Evolutionary conservation across 495 filamentous ascomycete species (phyloP).

Genomic region (Schizothecium vesticola): DNA sequence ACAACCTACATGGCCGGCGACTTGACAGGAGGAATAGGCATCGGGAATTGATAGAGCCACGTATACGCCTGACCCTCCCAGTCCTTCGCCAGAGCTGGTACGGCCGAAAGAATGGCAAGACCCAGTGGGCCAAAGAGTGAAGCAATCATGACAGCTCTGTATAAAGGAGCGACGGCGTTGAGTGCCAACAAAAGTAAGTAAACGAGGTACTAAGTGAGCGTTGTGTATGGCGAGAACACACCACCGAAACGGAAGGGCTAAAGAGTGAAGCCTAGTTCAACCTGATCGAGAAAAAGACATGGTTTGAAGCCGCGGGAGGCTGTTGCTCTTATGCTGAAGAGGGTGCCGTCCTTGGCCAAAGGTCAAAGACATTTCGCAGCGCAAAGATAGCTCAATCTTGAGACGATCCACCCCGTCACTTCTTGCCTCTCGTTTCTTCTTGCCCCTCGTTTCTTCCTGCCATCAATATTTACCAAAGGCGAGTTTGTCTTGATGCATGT

Average conservation of each 20-base stretch:
- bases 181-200: not conserved
- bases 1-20: constrained; percentile 31
- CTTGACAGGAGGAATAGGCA: constrained; percentile 48
- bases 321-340: not conserved
- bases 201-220: too few relatives aligned
- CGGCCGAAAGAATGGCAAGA: constrained; percentile 4
- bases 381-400: not conserved
- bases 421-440: not conserved
- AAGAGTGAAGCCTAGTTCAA: not conserved
- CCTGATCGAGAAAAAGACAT: not conserved
- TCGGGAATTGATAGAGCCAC: constrained; percentile 40
- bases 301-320: not conserved
- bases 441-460: not conserved
- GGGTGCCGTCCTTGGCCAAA: not conserved
- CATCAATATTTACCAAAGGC: not conserved
- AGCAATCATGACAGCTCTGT: not conserved
- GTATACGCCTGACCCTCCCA: constrained; percentile 32
- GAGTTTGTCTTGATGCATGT: not conserved
- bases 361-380: not conserved
- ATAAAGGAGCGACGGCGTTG: not conserved
- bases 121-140: not conserved
- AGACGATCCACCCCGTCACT: not conserved
- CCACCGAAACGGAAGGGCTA: not conserved
- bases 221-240: too few relatives aligned
- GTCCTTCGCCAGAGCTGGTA: constrained; percentile 15